A percentile compares a stretch with the other conserved stretches of the same genome.
These are phyloP conservation scores for Lasiodiplodia citricola DNA, from an alignment of 2,329 filamentous ascomycete species.

Conservation along the genomic window DNA sequence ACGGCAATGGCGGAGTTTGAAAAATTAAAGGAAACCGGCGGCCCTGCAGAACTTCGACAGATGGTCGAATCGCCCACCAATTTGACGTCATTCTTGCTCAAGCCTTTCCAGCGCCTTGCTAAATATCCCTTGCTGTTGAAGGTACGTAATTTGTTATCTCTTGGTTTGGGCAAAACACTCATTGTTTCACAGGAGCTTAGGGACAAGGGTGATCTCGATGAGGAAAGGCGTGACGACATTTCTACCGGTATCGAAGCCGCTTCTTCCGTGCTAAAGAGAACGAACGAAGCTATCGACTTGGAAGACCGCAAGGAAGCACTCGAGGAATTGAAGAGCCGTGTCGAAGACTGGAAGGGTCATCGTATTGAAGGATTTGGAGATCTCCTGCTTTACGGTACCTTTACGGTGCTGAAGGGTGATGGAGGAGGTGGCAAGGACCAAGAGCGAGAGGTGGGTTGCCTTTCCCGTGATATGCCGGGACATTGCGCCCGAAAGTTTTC, in stretches of 20 bases:
- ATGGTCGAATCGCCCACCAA: conserved; percentile 89
- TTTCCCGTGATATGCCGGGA: conserved; percentile 5
- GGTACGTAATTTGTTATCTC: conserved; percentile 53
- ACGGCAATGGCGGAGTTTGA: conserved; percentile 86
- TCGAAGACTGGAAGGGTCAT: conserved; percentile 98
- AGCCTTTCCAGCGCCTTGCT: conserved; percentile 93
- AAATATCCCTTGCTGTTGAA: conserved; percentile 93
- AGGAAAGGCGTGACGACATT: conserved; percentile 73
- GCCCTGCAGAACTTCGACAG: conserved; percentile 63
- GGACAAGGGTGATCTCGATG: conserved; percentile 79
- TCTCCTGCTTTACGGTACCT: conserved; percentile 84
- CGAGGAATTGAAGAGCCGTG: conserved; percentile 77
- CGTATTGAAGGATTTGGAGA: conserved; percentile 90
- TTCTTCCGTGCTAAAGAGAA: conserved; percentile 79
- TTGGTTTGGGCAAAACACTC: not conserved
- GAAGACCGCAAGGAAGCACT: conserved; percentile 84
- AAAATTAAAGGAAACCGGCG: conserved; percentile 78
- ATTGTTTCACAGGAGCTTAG: conserved; percentile 69
- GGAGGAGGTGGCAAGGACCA: conserved; percentile 79
- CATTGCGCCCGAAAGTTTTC: conserved; percentile 25
- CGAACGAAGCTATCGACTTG: conserved; percentile 88
- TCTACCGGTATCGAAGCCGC: conserved; percentile 78
- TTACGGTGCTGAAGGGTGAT: conserved; percentile 82
- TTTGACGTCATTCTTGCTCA: conserved; percentile 88
- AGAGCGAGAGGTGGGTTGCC: conserved; percentile 78